Evolutionary conservation across 2,329 filamentous ascomycete species (phyloP), one percentile per base, ranked within the genome.

Genomic region (Teratosphaeria epicoccoides): DNA sequence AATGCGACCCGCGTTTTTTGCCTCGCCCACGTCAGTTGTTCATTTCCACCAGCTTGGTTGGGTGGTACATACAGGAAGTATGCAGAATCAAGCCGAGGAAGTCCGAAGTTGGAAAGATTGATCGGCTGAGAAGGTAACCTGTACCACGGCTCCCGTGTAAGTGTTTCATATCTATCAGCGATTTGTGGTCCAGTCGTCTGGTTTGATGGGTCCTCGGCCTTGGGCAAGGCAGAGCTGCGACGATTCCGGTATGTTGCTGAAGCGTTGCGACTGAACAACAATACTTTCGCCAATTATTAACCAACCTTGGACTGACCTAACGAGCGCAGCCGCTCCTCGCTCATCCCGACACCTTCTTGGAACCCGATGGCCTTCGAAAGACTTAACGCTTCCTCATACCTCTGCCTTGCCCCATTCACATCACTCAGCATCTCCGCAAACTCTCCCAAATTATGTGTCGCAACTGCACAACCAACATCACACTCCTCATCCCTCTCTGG

Each of bases 381-480:
- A 20, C 75, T 75, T 50, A 80, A 76, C 9, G 86, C 84, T 65
- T 94, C 80, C 50, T 76, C 71, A 63, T 87, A 95, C 63, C 79
- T 79, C 59, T 75, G 76, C 61, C 77, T 76, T 1, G 91, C 89
- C 58, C 85, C 77, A 3, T 73, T 72, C 1, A 75, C 62, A 60
- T 86, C 78, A 1, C 85, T 84, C 54, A 83, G 71, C 78, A 93
- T 83, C 58, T 86, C 82, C 0, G 87, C 84, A 59, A 96, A 84
- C 61, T 94, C 87, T 23, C 83, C 91, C 49, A 95, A 78, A 65
- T 94, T 95, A 68, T 88, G 86, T n/a, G 87, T 82, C 6, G 90
- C 86, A 5, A 85, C 85, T 2, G 85, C 85, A 63, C 90, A 96
- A 1, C 85, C 87, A 51, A 85, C 69, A 66, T 95, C 88, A 63